Base-by-base conservation (phyloP, 2,329 filamentous ascomycete species). In the Albifimbria verrucaria region DNA sequence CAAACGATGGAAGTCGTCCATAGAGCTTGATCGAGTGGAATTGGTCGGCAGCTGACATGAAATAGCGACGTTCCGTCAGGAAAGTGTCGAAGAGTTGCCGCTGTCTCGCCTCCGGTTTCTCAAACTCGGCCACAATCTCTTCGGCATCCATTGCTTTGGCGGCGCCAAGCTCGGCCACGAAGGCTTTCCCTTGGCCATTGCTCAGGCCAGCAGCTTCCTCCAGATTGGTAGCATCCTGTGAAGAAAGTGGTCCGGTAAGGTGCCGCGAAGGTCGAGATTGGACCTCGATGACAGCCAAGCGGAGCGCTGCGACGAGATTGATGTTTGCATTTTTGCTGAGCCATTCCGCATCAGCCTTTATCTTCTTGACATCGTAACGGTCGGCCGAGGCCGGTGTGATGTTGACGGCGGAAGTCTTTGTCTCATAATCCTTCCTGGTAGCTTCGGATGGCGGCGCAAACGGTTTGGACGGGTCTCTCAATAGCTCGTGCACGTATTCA, bases 301-400 rank as follows among this genome's bases (percentile, higher is more conserved):
- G 84, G 63, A 99, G 77, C 23, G 93, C 92, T 12, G 87, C 83
- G 43, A 94, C 77, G 68, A 97, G 86, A 68, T 94, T 91, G 59
- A 97, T 84, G 44, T 83, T 79, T 49, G 86, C 84, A 64, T 87
- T 84, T 62, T 88, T 84, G 70, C 90, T 92, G 57, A 99, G 76
- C 92, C 92, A 97, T 60, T 88, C 68, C 28, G 91, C 83, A 74
- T 97, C 92, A 46, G 84, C 82, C 73, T 96, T 96, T 68, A 97
- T 84, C 64, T 88, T 77, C 39, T 88, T 85, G 59, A 96, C 77
- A 64, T 92, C 84, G 66, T 88, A 90, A 52, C 82, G 82, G 41
- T 82, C 80, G 62, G 82, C 83, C 12, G 82, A 76, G 5, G 82
- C 82, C 18, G 88, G 85, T 2, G 90, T 84, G 48, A 92, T 83